Evolutionary conservation across 164 flowering plant species (phyloP), one percentile per base, ranked within the genome.

Genomic region (Chimonanthus salicifolius): DNA sequence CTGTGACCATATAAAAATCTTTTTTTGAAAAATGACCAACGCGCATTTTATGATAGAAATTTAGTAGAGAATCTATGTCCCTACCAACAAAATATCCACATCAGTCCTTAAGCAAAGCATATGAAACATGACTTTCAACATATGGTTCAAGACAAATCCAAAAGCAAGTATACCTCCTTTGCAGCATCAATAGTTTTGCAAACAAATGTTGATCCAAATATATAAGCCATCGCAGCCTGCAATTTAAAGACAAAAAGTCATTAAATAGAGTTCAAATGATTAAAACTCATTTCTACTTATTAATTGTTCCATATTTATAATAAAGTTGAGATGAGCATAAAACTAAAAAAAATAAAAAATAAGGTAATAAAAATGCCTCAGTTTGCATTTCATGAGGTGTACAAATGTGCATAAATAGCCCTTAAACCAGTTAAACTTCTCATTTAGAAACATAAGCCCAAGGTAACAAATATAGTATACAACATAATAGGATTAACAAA

Each of bases 201-300:
- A 73, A 96, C 91, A 80, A 96, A 96, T 46, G 94, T 94, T 74
- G 99, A 90, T 72, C 99, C 99, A 85, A 94, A 96, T 10, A 96
- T 92, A 79, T 84, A 91, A 70, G 90, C 88, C 97, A 96, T 92
- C 33, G 99, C 99, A 79, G 73, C 87, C 99, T 96, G 91, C 81
- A 87, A 70, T 68, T 71, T 48, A 20, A 58, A 64, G 62, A 51
- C 15, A 71, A 49, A 72, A 63, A 46, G 21, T 5, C 9, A 48
- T 33, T 33, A 66, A 44, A 10, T 21, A 50, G 7, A 6, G 45
- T 33, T 33, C 33, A 33, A 33, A 33, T 33, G 33, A 33, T 33
- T 33, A 33, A 33, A 33, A 33, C 33, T 1, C 33, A 33, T 33
- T 33, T 33, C 33, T 33, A 33, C 33, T 33, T 33, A 33, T 33